Conservation (phyloP, 2,329 filamentous ascomycete genomes). For the Piedraia hortae region DNA sequence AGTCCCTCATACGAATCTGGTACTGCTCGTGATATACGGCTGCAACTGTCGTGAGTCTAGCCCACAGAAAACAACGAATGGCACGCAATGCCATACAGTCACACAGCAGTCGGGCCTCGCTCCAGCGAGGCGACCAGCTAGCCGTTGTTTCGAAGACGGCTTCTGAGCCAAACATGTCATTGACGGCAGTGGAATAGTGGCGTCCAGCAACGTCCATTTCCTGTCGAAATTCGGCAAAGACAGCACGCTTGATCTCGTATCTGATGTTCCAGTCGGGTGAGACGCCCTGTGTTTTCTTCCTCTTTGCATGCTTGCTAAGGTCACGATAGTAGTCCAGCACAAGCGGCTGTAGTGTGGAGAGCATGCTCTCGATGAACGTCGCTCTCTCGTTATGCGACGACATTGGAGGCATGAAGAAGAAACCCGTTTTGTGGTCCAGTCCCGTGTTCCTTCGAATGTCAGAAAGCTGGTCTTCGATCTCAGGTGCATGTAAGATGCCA, state of each 20-base stretch:
- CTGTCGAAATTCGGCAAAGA: constrained; percentile 78
- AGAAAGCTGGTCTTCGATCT: constrained; percentile 48
- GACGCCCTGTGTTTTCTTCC: constrained; percentile 57
- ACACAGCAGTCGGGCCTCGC: constrained; percentile 68
- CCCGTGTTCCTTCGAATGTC: constrained; percentile 54
- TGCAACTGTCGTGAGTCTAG: constrained; percentile 48
- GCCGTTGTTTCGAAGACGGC: constrained; percentile 58
- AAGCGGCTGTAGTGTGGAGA: constrained; percentile 43
- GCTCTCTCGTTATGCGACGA: constrained; percentile 43
- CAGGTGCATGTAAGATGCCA: constrained; percentile 26
- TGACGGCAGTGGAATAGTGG: constrained; percentile 69
- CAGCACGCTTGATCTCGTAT: constrained; percentile 78
- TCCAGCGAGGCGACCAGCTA: constrained; percentile 72
- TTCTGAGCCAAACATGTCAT: constrained; percentile 53
- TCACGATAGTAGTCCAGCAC: constrained; percentile 82
- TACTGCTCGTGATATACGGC: constrained; percentile 60
- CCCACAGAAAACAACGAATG: constrained; percentile 60
- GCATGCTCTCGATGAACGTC: constrained; percentile 43
- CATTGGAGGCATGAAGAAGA: constrained; percentile 60
- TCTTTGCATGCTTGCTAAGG: constrained; percentile 66
- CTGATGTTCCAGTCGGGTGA: constrained; percentile 76
- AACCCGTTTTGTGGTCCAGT: constrained; percentile 48
- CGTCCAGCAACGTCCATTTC: constrained; percentile 71
- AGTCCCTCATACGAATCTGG: constrained; percentile 41
- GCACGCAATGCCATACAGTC: constrained; percentile 59